Conservation (phyloP, 495 filamentous ascomycete genomes). For the Tuber magnatum region DNA sequence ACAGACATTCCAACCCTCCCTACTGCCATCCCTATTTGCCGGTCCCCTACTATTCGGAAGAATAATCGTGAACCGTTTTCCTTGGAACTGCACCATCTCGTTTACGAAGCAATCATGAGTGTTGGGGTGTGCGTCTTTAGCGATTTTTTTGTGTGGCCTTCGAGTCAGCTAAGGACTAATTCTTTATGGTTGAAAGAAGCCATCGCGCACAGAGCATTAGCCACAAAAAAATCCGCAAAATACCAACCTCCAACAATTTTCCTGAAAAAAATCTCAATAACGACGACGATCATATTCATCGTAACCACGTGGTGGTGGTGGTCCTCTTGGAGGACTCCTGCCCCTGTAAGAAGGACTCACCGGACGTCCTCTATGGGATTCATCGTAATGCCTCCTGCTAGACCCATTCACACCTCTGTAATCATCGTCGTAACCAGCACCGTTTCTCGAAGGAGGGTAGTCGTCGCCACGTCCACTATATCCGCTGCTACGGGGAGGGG, state of each 20-base stretch:
- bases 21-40: background rate
- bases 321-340: conserved; percentile 39
- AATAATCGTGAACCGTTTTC: background rate
- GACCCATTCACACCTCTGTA: conserved; percentile 30
- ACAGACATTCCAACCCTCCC: background rate
- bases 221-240: conserved; percentile 28
- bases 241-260: conserved; percentile 27
- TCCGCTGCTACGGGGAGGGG: conserved; percentile 27
- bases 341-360: conserved; percentile 39
- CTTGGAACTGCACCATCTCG: background rate
- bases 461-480: conserved; percentile 35
- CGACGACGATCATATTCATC: conserved; percentile 41
- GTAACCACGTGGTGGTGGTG: conserved; percentile 33
- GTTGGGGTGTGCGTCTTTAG: background rate
- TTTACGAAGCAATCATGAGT: background rate
- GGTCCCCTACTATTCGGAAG: background rate
- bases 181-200: conserved; percentile 1
- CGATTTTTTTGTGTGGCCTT: conserved; percentile 4
- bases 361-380: conserved; percentile 38
- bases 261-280: conserved; percentile 24
- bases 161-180: conserved; percentile 5
- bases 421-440: conserved; percentile 35
- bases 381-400: conserved; percentile 39
- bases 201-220: conserved; percentile 29
- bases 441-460: conserved; percentile 37